Base-by-base conservation (phyloP, 2,329 filamentous ascomycete genomes). In the Dichotomopilus funicola region DNA sequence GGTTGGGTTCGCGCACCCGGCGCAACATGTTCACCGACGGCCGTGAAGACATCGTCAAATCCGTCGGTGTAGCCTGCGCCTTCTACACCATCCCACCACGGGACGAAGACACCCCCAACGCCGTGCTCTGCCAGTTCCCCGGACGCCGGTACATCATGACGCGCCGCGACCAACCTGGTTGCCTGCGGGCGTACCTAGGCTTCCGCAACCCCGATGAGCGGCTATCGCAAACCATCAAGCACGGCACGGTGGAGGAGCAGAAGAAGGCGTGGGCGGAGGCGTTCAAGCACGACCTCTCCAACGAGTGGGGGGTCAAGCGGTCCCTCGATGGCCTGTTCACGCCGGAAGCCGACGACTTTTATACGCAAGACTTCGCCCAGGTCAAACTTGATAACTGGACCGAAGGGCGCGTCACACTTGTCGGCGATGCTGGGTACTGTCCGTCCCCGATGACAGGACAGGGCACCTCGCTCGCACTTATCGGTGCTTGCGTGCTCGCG, bases 401-500 rank as follows among this genome's bases (percentile, higher is more conserved):
- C 2, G 65, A 65, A 0, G 75, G 76, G 0, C 31, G 54, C 11
- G 72, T 81, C 2, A 74, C 71, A 1, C 67, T 82, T 0, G 51
- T 83, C 0, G 81, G 81, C 0, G 81, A 86, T 59, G 78, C 82
- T 1, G 79, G 68, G 0, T 77, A 75, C 61, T 75, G 73, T 31
- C 77, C 79, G 0, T 72, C 74, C 0, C 72, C 75, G 0, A 58
- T 76, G 4, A 77, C 74, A 0, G 81, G 80, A 0, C 73, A 77
- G 68, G 80, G 80, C 0, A 81, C 78, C 0, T 76, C 74, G 1
- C 61, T 71, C 0, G 73, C 74, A 0, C 62, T 84, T 0, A 63
- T 78, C 0, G 75, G 75, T 0, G 78, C 79, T 0, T 85, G 84
- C 62, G 66, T 82, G 2, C 69, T 85, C 4, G 81, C 80, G 0